These are phyloP conservation scores for Conticribra weissflogii DNA, from an alignment of 108 stramenopile genomes.

Conservation along the genomic window DNA sequence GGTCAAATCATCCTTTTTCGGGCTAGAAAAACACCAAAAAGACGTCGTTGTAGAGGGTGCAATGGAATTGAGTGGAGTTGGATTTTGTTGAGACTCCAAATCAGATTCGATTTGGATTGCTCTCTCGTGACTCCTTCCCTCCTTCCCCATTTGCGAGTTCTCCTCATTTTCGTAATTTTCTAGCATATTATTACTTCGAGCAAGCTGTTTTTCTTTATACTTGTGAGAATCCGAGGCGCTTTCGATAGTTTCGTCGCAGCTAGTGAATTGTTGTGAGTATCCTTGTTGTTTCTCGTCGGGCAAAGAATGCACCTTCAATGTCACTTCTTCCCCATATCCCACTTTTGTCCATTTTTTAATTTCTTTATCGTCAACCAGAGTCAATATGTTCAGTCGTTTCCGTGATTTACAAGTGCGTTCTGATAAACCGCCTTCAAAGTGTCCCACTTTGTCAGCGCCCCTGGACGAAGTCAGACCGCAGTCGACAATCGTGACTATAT, in stretches of 20 bases:
- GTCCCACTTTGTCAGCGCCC: slow-evolving; percentile 32
- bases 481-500: slow-evolving; percentile 57
- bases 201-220: slow-evolving; percentile 1
- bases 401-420: slow-evolving; percentile 16
- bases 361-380: slow-evolving; percentile 54
- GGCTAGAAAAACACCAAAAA: slow-evolving; percentile 11
- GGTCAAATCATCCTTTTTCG: neutral
- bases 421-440: slow-evolving; percentile 9
- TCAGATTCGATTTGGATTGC: neutral
- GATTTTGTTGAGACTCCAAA: neutral
- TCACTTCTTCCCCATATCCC: slow-evolving; percentile 40
- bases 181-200: neutral
- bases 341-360: slow-evolving; percentile 59
- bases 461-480: slow-evolving; percentile 54
- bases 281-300: neutral
- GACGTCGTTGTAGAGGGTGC: slow-evolving; percentile 2
- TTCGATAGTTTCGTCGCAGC: too few relatives aligned
- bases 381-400: slow-evolving; percentile 52
- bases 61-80: neutral
- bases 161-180: neutral
- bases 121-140: neutral
- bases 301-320: slow-evolving; percentile 36
- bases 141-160: neutral
- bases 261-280: neutral
- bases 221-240: too few relatives aligned